These are phyloP conservation scores for Cucurbitaria berberidis DNA, from an alignment of 2,329 filamentous ascomycete genomes.

Conservation along the genomic window DNA sequence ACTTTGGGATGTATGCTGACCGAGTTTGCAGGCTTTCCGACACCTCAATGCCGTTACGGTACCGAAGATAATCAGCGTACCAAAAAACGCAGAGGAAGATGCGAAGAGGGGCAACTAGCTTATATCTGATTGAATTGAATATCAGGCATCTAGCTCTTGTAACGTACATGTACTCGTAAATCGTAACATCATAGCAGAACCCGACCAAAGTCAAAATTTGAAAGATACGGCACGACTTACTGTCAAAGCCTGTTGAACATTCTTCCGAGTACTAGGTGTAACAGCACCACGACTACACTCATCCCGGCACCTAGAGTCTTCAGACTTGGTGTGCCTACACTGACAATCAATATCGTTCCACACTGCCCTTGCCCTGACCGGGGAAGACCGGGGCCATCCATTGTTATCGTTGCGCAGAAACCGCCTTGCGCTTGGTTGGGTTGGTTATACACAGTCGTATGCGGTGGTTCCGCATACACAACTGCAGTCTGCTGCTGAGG, in stretches of 20 bases:
- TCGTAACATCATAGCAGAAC: slow-evolving; percentile 21
- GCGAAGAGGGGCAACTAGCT: slow-evolving; percentile 54
- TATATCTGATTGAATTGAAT: slow-evolving; percentile 8
- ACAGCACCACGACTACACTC: slow-evolving; percentile 18
- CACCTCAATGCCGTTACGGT: slow-evolving; percentile 60
- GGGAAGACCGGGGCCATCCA: slow-evolving; percentile 44
- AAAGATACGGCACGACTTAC: not conserved
- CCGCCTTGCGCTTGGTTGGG: slow-evolving; percentile 35
- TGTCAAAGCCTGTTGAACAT: slow-evolving; percentile 31
- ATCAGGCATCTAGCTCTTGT: slow-evolving; percentile 11
- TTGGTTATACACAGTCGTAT: slow-evolving; percentile 33
- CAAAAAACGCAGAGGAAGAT: slow-evolving; percentile 61
- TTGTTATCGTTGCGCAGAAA: slow-evolving; percentile 47
- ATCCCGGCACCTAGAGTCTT: slow-evolving; percentile 26
- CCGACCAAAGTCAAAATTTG: not conserved
- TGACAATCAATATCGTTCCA: slow-evolving; percentile 48
- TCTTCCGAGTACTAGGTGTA: slow-evolving; percentile 36
- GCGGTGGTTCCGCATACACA: slow-evolving; percentile 35
- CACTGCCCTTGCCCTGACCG: slow-evolving; percentile 42
- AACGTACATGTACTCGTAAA: slow-evolving; percentile 26
- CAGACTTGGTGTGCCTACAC: slow-evolving; percentile 24
- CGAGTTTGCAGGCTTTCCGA: slow-evolving; percentile 55
- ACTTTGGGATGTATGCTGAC: slow-evolving; percentile 33
- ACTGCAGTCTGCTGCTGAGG: slow-evolving; percentile 35
- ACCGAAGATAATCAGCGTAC: slow-evolving; percentile 59